Base-by-base conservation (phyloP, 2,329 filamentous ascomycete species). In the Epicoccum nigrum region DNA sequence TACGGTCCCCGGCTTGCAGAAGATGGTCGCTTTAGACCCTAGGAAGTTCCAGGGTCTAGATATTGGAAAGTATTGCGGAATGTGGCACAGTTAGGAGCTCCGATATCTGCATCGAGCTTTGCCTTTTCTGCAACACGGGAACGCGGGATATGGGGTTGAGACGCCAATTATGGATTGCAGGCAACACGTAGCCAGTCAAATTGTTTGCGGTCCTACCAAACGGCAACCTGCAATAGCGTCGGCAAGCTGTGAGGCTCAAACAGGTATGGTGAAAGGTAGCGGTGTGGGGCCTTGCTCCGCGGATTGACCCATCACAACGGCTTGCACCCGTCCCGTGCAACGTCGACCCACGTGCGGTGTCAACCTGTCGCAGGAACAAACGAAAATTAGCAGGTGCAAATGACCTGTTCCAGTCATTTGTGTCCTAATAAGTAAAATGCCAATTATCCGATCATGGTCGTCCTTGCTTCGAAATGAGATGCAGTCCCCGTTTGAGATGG, bases 231-330 rank as follows among this genome's bases (percentile, higher is more conserved):
- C 12, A 34, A 28, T 28, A 30, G 28, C 40, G 28, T n/a, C 25
- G 35, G 32, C 28, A 19, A 19, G 23, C 25, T 4, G 23, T 30
- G 8, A 48, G 35, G 12, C 48, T 38, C 4, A 17, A 51, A 28
- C 15, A 17, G 42, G 48, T 21, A 30, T 47, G 37, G 35, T 40
- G 20, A 31, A 38, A n/a, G 34, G 12, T 21, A 15, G 31, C 16
- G 38, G 15, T 51, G 48, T 51, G 48, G 42, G 35, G 35, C 37
- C 48, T 37, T 51, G n/a, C 35, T n/a, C 47, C 40, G 40, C 19
- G 19, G 42, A 25, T 19, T 34, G 17, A 39, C 41, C 48, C 48
- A 35, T 20, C 23, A 19, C 30, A 41, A 51, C 40, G 30, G 47
- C 30, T 33, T 21, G 15, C 2, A 35, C 19, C 43, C 32, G 37